Conservation (phyloP, 129 eudicot genomes). For the Deinandra increscens region DNA sequence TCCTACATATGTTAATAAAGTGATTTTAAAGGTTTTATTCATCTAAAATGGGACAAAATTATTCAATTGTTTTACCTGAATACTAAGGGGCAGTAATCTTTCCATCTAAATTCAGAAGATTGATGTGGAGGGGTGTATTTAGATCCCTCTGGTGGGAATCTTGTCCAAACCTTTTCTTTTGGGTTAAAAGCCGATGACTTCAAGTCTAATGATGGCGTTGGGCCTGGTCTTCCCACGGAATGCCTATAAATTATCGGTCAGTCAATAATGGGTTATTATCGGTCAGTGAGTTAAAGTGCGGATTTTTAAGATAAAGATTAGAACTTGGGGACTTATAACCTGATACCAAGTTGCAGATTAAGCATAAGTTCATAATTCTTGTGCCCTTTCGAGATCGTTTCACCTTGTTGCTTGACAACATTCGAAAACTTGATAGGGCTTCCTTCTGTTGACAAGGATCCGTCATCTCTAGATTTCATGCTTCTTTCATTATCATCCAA, state of each 20-base stretch:
- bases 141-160: constrained; percentile 85
- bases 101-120: constrained; percentile 80
- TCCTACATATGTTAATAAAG: constrained; percentile 42
- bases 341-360: constrained; percentile 79
- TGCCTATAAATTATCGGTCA: constrained; percentile 59
- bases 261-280: too few relatives aligned
- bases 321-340: constrained; percentile 38
- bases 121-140: constrained; percentile 81
- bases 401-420: constrained; percentile 66
- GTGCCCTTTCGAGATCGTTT: constrained; percentile 70
- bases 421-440: constrained; percentile 52
- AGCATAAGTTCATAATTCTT: constrained; percentile 86
- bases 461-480: constrained; percentile 41
- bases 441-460: constrained; percentile 42
- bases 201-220: constrained; percentile 70
- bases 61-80: constrained; percentile 52
- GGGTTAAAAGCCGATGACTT: constrained; percentile 87
- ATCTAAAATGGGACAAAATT: neutral
- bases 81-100: constrained; percentile 86
- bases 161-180: constrained; percentile 80
- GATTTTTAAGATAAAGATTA: neutral
- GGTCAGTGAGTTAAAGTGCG: too few relatives aligned
- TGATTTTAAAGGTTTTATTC: too few relatives aligned
- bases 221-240: constrained; percentile 88
- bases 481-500: constrained; percentile 40